A percentile compares a stretch with the other conserved stretches of the same genome.
phyloP scores from a whole-genome alignment of 129 eudicot species.

The Apium graveolens region DNA sequence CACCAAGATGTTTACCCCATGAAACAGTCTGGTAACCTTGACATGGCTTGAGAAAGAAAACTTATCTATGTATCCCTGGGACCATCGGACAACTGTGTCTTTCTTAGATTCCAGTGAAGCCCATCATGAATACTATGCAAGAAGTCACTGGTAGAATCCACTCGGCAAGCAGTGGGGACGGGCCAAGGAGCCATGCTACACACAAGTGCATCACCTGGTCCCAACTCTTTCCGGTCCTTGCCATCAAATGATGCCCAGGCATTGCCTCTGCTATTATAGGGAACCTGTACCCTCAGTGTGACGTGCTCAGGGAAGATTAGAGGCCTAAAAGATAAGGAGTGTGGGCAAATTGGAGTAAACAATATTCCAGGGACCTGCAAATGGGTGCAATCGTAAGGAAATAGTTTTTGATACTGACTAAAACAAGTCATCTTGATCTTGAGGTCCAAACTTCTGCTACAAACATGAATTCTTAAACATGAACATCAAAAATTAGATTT shows the following conservation, averaged over 20 bases:
- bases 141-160: slow-evolving; percentile 81
- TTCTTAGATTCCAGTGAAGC: slow-evolving; percentile 93
- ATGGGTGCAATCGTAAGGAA: background rate
- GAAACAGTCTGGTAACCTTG: background rate
- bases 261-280: slow-evolving; percentile 78
- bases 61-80: slow-evolving; percentile 36
- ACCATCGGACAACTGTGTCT: slow-evolving; percentile 71
- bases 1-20: background rate
- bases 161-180: slow-evolving; percentile 85
- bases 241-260: slow-evolving; percentile 98
- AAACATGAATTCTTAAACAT: background rate
- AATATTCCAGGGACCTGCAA: slow-evolving; percentile 86
- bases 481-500: background rate
- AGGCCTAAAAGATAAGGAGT: slow-evolving; percentile 90
- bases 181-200: slow-evolving; percentile 98
- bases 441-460: background rate
- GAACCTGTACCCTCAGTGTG: slow-evolving; percentile 75
- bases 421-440: background rate
- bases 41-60: background rate
- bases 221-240: slow-evolving; percentile 63
- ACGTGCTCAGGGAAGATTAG: slow-evolving; percentile 87
- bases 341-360: slow-evolving; percentile 96
- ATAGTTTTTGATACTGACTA: background rate
- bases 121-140: slow-evolving; percentile 84
- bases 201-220: slow-evolving; percentile 83